Evolutionary conservation across 768 basidiomycete species (phyloP).

Genomic region (Collybia sordida): DNA sequence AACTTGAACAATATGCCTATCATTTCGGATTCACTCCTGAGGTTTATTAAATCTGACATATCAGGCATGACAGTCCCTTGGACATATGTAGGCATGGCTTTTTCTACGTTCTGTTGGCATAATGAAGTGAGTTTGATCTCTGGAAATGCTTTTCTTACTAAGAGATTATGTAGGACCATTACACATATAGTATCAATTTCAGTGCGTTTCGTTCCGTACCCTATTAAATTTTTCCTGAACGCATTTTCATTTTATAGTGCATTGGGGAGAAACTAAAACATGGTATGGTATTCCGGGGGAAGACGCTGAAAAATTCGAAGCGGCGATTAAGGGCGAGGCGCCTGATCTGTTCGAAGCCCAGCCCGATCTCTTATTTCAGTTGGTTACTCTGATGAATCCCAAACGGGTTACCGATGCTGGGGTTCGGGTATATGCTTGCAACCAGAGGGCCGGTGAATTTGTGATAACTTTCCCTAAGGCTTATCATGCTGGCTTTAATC

Average conservation of each 20-base stretch:
- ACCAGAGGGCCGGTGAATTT: conserved; percentile 96
- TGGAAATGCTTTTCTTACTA: neutral
- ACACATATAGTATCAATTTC: conserved; percentile 94
- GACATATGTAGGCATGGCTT: conserved; percentile 99
- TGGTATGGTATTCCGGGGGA: conserved; percentile 99
- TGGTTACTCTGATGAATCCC: conserved; percentile 97
- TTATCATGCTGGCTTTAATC: conserved; percentile 98
- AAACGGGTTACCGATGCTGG: conserved; percentile 82
- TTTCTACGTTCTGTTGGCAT: conserved; percentile 99
- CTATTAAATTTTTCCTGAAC: conserved; percentile 10
- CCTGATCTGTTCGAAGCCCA: conserved; percentile 98
- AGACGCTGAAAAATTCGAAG: conserved; percentile 94
- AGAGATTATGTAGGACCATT: conserved; percentile 74
- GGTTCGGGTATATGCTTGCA: conserved; percentile 90
- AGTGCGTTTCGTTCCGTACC: conserved; percentile 52
- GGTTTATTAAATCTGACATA: conserved; percentile 98
- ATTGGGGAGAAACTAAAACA: conserved; percentile 99
- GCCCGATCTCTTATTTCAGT: conserved; percentile 94
- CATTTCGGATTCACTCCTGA: conserved; percentile 85
- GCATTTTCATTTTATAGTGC: conserved; percentile 56
- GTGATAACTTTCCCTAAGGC: conserved; percentile 98
- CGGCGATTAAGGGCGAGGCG: conserved; percentile 91
- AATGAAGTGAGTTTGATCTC: conserved; percentile 67
- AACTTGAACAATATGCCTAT: conserved; percentile 98
- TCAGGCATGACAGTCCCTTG: conserved; percentile 99